Percentiles rank a stretch among this genome's conserved stretches.
Evolutionary conservation across 2,329 filamentous ascomycete species (phyloP).

Genomic region (Chalaropsis ovoidea): DNA sequence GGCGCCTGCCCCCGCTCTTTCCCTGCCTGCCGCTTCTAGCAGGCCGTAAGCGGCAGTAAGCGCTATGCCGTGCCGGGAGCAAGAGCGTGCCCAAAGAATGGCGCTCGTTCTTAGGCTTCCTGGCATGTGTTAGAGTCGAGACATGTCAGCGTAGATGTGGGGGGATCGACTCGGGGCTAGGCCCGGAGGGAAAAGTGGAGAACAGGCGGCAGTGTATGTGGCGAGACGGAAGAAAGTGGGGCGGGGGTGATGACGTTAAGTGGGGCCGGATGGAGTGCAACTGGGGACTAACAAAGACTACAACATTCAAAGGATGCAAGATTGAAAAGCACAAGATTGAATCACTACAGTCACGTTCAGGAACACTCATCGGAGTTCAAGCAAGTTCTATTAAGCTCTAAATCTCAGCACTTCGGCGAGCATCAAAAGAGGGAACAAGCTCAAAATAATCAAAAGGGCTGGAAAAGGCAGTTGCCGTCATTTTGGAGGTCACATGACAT

Average conservation of each 20-base stretch:
- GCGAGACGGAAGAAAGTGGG: background rate
- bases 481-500: background rate
- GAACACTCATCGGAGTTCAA: background rate
- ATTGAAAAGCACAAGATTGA: background rate
- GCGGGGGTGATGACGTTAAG: background rate
- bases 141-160: background rate
- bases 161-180: background rate
- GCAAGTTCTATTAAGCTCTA: slow-evolving; percentile 14
- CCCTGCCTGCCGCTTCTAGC: too few relatives aligned
- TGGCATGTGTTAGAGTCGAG: background rate
- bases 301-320: too few relatives aligned
- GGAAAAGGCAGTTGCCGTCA: background rate
- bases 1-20: too few relatives aligned
- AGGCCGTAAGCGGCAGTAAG: too few relatives aligned
- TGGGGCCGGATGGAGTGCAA: background rate
- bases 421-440: slow-evolving; percentile 6
- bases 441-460: slow-evolving; percentile 9
- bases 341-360: too few relatives aligned
- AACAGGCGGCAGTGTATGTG: background rate
- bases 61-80: too few relatives aligned
- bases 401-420: slow-evolving; percentile 9
- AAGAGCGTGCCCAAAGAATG: too few relatives aligned
- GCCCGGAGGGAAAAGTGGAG: background rate
- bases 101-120: too few relatives aligned
- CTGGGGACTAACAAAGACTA: background rate